Base-by-base conservation (phyloP, 768 basidiomycete genomes). In the Lactarius hatsudake region DNA sequence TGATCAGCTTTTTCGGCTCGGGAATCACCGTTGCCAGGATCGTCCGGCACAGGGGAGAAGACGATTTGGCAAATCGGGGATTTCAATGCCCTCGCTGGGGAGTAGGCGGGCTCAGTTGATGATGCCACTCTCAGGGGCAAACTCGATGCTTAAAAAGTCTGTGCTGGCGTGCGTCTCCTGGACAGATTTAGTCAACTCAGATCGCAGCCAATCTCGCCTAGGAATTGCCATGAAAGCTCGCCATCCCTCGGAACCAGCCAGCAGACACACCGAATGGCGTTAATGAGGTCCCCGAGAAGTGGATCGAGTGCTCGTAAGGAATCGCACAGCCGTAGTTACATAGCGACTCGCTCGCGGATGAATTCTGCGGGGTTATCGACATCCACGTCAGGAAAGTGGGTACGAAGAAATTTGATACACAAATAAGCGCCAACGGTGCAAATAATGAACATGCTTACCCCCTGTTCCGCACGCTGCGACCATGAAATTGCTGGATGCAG, bases 11-110 rank as follows among this genome's bases (percentile, higher is more conserved):
- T 32, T 8, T 32, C 6, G 32, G 8, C 32, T 32, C 6, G 8
- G 13, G 10, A 17, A 56, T 32, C 58, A 70, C 63, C 60, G 58
- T 34, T 48, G 42, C 10, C 34, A 18, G 51, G 38, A 38, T 57
- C 40, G 30, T 34, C 53, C 20, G 67, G 61, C 30, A 36, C 20
- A 1, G 56, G 32, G 28, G 65, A 72, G 18, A 77, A 72, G 18
- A 77, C 75, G 57, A 92, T 78, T 70, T 93, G 91, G 61, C 81
- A 80, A 61, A 93, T 89, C 15, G 91, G 89, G 2, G 90, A 90
- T 23, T 82, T 76, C 67, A 90, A 91, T 2, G 77, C 76, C 66
- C 77, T 77, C 7, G 79, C 73, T 5, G 86, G 78, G 5, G 69
- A 76, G 2, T 78, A 78, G 51, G 73, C 74, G 2, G 87, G 82